These are phyloP conservation scores for Kodamaea leandrae DNA, from an alignment of 805 yeast genomes.

Conservation along the genomic window DNA sequence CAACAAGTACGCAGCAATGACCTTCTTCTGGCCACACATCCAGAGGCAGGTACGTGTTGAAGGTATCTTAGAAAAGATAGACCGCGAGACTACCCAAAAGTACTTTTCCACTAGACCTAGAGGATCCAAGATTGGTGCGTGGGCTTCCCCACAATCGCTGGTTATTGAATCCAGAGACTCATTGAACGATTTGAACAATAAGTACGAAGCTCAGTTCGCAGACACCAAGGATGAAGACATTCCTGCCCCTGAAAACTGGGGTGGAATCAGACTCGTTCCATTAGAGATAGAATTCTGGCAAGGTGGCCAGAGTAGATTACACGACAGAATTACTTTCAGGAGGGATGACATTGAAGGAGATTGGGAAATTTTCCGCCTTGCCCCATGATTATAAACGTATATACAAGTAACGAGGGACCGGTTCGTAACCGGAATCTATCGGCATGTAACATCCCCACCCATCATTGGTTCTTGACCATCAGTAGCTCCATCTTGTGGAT, in stretches of 20 bases:
- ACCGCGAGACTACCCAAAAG: conserved; percentile 67
- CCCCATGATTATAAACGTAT: conserved; percentile 49
- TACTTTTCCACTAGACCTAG: conserved; percentile 88
- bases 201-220: conserved; percentile 56
- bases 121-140: conserved; percentile 92
- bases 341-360: conserved; percentile 47
- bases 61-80: conserved; percentile 73
- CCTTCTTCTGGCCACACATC: conserved; percentile 86
- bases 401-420: conserved; percentile 1
- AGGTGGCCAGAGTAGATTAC: conserved; percentile 85
- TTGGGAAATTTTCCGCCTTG: conserved; percentile 69
- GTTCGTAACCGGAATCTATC: too few species aligned
- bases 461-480: too few species aligned
- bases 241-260: conserved; percentile 95
- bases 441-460: too few species aligned
- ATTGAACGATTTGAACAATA: conserved; percentile 52
- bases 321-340: conserved; percentile 78
- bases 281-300: conserved; percentile 96
- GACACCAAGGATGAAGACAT: conserved; percentile 60
- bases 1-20: conserved; percentile 78
- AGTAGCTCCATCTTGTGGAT: too few species aligned
- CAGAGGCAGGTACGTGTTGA: conserved; percentile 95
- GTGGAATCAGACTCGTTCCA: conserved; percentile 87
- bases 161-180: conserved; percentile 57
- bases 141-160: conserved; percentile 90